Percentiles rank a stretch among this genome's conserved stretches.
Conservation (phyloP, 106 monocot genomes). For the Apostasia ramifera region DNA sequence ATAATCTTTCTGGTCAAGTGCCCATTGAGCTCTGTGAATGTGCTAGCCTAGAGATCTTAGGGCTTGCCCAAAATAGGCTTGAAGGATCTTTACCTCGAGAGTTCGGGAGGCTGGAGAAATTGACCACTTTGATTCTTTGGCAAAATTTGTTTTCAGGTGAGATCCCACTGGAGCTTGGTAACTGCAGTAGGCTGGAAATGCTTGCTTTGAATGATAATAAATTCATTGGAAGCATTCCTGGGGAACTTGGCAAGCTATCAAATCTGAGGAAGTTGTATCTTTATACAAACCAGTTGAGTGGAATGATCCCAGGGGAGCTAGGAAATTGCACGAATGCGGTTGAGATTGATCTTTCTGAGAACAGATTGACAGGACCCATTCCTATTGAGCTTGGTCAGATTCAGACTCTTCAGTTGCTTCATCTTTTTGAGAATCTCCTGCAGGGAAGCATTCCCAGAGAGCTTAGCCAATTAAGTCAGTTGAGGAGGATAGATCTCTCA, state of each 20-base stretch:
- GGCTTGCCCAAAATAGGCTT: slow-evolving; percentile 55
- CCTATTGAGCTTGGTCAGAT: slow-evolving; percentile 59
- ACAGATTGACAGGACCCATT: slow-evolving; percentile 46
- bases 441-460: slow-evolving; percentile 61
- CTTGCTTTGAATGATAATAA: slow-evolving; percentile 53
- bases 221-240: slow-evolving; percentile 54
- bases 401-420: slow-evolving; percentile 48
- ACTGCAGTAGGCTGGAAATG: slow-evolving; percentile 48
- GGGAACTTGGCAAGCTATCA: slow-evolving; percentile 48
- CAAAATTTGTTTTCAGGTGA: slow-evolving; percentile 51
- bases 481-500: slow-evolving; percentile 59
- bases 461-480: slow-evolving; percentile 34
- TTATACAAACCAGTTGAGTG: slow-evolving; percentile 57
- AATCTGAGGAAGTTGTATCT: slow-evolving; percentile 52
- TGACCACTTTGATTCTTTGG: slow-evolving; percentile 76
- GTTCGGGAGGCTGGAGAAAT: slow-evolving; percentile 38
- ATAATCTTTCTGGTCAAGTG: slow-evolving; percentile 50
- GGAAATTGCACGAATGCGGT: slow-evolving; percentile 37
- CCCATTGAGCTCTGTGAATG: slow-evolving; percentile 59
- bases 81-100: slow-evolving; percentile 42
- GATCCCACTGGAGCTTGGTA: slow-evolving; percentile 63
- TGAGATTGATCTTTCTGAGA: slow-evolving; percentile 83
- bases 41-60: slow-evolving; percentile 47
- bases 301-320: slow-evolving; percentile 45
- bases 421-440: slow-evolving; percentile 73